Base-by-base conservation (phyloP, 164 flowering plant species). In the Chloranthus sessilifolius region DNA sequence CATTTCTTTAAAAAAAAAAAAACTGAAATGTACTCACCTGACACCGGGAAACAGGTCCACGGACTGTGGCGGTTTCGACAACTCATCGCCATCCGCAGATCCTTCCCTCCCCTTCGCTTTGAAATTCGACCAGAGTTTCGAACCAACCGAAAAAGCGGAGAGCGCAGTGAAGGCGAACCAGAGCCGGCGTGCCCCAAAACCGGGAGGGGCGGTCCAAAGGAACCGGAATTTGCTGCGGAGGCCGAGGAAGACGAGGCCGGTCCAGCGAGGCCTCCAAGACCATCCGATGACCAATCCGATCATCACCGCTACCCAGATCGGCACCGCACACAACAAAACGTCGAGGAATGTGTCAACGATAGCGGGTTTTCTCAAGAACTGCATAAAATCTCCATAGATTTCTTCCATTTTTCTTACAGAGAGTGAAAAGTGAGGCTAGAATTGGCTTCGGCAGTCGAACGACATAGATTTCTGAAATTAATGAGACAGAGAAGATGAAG, bases 201-300 rank as follows among this genome's bases (percentile, higher is more conserved):
- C 89, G 0, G 92, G 87, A 14, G 92, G 89, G 37, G 77, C 84
- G 1, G 88, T 78, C 92, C 89, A 83, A 25, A 73, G 41, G 61
- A 87, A 82, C 22, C 95, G 65, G 47, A 82, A 62, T 73, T 65
- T 77, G 69, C 76, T 62, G 1, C 92, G 80, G 35, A 87, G 60
- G 28, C 95, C 95, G 6, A 87, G 70, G 28, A 62, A 81, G 16
- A 87, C 41, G 24, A 87, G 52, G 16, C 95, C 85, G 10, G 87
- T 87, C 89, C 91, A 87, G 5, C 99, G 56, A 0, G 99, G 99
- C 38, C 84, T 66, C 99, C 99, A 92, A 0, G 99, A 86, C 95
- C 99, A 92, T 5, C 99, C 99, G 62, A 92, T 92, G 7, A 88
- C 58, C 31, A 92, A 49, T 6, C 99, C 95, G 51, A 92, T 88